A percentile compares a stretch with the other conserved stretches of the same genome.
phyloP scores from a whole-genome alignment of 495 filamentous ascomycete species.

The Penicillium longicatenatum region DNA sequence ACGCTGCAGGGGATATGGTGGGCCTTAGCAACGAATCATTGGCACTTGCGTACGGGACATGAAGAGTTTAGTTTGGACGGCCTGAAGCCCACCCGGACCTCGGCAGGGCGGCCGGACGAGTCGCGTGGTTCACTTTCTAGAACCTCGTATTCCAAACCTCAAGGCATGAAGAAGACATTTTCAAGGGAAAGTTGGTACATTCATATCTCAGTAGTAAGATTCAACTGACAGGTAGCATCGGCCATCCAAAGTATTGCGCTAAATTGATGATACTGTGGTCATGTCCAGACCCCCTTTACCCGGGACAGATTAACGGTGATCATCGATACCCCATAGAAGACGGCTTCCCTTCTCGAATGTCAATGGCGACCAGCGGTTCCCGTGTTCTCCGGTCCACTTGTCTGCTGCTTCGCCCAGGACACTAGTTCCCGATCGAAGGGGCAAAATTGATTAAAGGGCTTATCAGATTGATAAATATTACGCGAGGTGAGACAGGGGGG shows the following conservation, averaged over 20 bases:
- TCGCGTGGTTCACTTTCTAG: constrained; percentile 19
- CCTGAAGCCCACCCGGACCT: constrained; percentile 20
- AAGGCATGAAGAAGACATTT: too few relatives aligned
- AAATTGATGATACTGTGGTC: too few relatives aligned
- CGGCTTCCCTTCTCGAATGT: constrained; percentile 15
- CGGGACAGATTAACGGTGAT: not conserved
- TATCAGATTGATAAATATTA: constrained; percentile 35
- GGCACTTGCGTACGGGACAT: constrained; percentile 4
- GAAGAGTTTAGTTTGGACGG: constrained; percentile 20
- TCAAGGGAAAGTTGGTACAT: too few relatives aligned
- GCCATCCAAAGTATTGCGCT: too few relatives aligned
- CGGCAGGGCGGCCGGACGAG: constrained; percentile 19
- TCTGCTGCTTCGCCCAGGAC: constrained; percentile 3
- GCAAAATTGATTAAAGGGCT: constrained; percentile 12
- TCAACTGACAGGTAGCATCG: too few relatives aligned
- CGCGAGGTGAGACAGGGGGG: not conserved
- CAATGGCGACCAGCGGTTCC: not conserved
- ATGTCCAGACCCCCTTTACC: not conserved
- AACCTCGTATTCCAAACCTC: not conserved
- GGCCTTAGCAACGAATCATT: constrained; percentile 1
- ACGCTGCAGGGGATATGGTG: not conserved
- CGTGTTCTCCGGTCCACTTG: constrained; percentile 12
- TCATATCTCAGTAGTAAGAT: too few relatives aligned
- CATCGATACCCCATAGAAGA: not conserved
- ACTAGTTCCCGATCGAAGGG: constrained; percentile 21